Conservation (phyloP, 306 rosid species). For the Corylus americana region DNA sequence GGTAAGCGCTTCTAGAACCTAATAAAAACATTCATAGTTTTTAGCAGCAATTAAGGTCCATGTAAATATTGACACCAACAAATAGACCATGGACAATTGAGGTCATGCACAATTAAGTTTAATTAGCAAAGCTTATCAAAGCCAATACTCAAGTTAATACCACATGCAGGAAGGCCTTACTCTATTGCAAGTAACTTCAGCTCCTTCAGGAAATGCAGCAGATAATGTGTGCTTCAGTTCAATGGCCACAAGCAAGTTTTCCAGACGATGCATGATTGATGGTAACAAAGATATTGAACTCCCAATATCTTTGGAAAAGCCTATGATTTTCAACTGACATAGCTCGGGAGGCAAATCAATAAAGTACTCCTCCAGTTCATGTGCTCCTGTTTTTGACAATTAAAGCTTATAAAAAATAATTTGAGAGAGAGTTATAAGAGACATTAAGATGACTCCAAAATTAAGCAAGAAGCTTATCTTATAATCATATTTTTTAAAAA, state of each 20-base stretch:
- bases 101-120: slow-evolving; percentile 17
- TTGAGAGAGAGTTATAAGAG: slow-evolving; percentile 12
- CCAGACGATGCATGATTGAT: slow-evolving; percentile 92
- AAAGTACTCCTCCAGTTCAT: slow-evolving; percentile 60
- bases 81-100: slow-evolving; percentile 18
- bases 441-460: slow-evolving; percentile 28
- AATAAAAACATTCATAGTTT: slow-evolving; percentile 30
- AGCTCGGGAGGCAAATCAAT: slow-evolving; percentile 76
- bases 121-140: slow-evolving; percentile 10
- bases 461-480: slow-evolving; percentile 13
- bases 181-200: slow-evolving; percentile 56
- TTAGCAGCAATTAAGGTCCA: slow-evolving; percentile 20
- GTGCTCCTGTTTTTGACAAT: slow-evolving; percentile 52
- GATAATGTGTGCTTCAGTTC: slow-evolving; percentile 65
- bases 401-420: slow-evolving; percentile 7
- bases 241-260: slow-evolving; percentile 85
- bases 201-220: slow-evolving; percentile 74
- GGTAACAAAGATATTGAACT: slow-evolving; percentile 93
- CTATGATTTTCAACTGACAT: slow-evolving; percentile 77
- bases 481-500: neutral
- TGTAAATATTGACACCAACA: slow-evolving; percentile 12
- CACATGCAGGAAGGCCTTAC: slow-evolving; percentile 51
- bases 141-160: slow-evolving; percentile 9
- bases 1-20: slow-evolving; percentile 94
- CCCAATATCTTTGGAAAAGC: slow-evolving; percentile 93